phyloP scores from a whole-genome alignment of 768 basidiomycete species.

The Pisolithus marmoratus region DNA sequence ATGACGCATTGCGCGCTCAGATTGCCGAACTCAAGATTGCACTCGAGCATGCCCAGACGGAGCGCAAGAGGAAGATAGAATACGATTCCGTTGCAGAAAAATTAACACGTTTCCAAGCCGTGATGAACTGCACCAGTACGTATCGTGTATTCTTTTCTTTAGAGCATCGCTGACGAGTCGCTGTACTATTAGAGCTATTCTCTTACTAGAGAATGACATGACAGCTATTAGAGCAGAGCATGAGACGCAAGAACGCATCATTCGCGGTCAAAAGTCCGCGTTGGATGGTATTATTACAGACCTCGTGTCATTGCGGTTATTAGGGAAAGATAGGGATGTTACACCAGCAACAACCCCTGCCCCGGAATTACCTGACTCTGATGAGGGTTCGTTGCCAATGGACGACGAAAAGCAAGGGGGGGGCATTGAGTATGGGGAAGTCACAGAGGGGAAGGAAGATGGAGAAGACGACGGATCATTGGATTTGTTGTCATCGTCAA shows the following conservation, averaged over 20 bases:
- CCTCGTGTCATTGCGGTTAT: constrained; percentile 52
- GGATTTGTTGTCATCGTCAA: constrained; percentile 20
- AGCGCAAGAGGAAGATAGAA: constrained; percentile 75
- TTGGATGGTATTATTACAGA: constrained; percentile 62
- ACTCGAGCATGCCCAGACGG: constrained; percentile 73
- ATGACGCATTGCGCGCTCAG: constrained; percentile 57
- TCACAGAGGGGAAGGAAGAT: constrained; percentile 32
- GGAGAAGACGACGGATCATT: constrained; percentile 32
- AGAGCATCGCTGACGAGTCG: neutral
- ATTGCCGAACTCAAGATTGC: constrained; percentile 74
- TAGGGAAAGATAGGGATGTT: constrained; percentile 63
- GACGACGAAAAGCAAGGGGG: constrained; percentile 34
- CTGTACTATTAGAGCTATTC: constrained; percentile 49
- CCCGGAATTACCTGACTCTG: constrained; percentile 31
- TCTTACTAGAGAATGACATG: constrained; percentile 73
- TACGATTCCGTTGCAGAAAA: constrained; percentile 83
- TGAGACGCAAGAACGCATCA: constrained; percentile 60
- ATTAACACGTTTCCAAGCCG: constrained; percentile 72
- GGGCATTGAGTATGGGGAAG: constrained; percentile 40
- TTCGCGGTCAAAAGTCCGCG: constrained; percentile 63
- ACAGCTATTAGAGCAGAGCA: constrained; percentile 67
- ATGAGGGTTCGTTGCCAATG: constrained; percentile 15
- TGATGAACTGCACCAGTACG: constrained; percentile 73
- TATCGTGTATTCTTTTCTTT: constrained; percentile 9
- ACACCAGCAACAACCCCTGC: constrained; percentile 45